phyloP scores from a whole-genome alignment of 2,329 filamentous ascomycete genomes.

The Sporothrix phasma region DNA sequence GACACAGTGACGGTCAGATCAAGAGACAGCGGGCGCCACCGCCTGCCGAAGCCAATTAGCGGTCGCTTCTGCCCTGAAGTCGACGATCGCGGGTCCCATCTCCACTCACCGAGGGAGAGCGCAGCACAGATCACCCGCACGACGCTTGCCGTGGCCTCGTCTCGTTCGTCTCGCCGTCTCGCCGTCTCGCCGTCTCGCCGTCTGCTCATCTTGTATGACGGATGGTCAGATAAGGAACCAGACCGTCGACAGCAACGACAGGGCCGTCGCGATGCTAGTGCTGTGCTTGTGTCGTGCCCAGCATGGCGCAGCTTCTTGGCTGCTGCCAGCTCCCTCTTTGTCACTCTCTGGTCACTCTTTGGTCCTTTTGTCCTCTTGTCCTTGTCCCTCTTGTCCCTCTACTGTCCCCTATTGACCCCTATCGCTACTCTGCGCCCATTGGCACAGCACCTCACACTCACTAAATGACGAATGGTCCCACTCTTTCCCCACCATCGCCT shows the following conservation, averaged over 20 bases:
- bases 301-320: not conserved
- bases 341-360: not conserved
- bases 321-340: not conserved
- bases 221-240: not conserved
- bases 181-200: not conserved
- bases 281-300: not conserved
- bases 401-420: no score
- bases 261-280: not conserved
- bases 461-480: constrained; percentile 8
- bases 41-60: not conserved
- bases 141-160: no score
- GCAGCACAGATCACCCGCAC: not conserved
- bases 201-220: not conserved
- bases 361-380: no score
- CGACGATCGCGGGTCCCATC: not conserved
- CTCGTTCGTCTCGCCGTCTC: not conserved
- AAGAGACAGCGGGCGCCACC: not conserved
- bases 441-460: no score
- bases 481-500: not conserved
- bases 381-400: no score
- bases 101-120: not conserved
- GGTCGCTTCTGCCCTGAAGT: not conserved
- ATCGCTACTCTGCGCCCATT: no score
- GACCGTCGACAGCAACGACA: not conserved
- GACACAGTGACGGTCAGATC: not conserved